Evolutionary conservation across 1,284 basidiomycete species (phyloP).

Genomic region (Clitocybe nebularis): DNA sequence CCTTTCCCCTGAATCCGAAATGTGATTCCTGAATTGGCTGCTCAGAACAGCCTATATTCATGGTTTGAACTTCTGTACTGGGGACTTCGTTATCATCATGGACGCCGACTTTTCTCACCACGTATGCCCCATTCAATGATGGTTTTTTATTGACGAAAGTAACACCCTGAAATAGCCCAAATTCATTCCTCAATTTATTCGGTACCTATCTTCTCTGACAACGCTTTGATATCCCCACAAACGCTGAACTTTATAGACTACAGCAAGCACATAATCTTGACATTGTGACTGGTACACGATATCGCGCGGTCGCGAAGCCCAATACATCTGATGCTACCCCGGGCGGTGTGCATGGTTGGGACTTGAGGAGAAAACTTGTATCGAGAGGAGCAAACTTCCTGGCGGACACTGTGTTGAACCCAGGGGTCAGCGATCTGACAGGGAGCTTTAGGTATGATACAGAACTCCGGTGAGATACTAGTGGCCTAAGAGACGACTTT

Average conservation of each 20-base stretch:
- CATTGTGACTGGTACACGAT: slow-evolving; percentile 92
- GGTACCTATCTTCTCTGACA: slow-evolving; percentile 34
- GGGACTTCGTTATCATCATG: slow-evolving; percentile 97
- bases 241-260: slow-evolving; percentile 40
- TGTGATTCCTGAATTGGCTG: slow-evolving; percentile 6
- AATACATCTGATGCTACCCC: slow-evolving; percentile 47
- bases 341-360: slow-evolving; percentile 89
- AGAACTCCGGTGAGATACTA: neutral
- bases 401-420: slow-evolving; percentile 76
- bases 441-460: slow-evolving; percentile 74
- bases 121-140: slow-evolving; percentile 41
- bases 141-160: slow-evolving; percentile 1
- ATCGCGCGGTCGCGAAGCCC: slow-evolving; percentile 57
- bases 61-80: slow-evolving; percentile 82
- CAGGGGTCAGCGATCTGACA: slow-evolving; percentile 84
- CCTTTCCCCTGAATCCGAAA: neutral
- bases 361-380: slow-evolving; percentile 82
- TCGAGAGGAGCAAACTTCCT: slow-evolving; percentile 85
- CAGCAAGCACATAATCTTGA: slow-evolving; percentile 81
- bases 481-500: slow-evolving; percentile 4
- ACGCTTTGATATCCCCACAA: no score
- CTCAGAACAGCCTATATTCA: slow-evolving; percentile 87
- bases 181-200: slow-evolving; percentile 87
- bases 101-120: slow-evolving; percentile 96
- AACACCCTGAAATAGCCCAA: slow-evolving; percentile 57